These are phyloP conservation scores for Castanopsis chinensis DNA, from an alignment of 306 rosid genomes.

Conservation along the genomic window DNA sequence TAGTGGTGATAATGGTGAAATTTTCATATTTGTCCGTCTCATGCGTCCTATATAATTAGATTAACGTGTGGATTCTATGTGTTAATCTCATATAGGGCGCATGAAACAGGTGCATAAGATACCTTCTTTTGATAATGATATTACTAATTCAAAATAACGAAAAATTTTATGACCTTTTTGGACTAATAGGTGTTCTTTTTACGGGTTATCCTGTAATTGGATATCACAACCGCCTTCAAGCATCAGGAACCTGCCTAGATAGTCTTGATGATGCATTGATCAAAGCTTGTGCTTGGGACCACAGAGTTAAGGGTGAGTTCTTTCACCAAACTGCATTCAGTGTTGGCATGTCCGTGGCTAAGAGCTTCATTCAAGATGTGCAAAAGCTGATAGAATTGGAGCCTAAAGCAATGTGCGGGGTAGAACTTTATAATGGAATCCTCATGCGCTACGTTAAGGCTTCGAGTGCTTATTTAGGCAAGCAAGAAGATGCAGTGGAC, in stretches of 20 bases:
- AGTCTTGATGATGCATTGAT: conserved; percentile 30
- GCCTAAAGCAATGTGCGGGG: conserved; percentile 59
- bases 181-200: conserved; percentile 14
- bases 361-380: conserved; percentile 57
- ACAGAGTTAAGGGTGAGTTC: conserved; percentile 60
- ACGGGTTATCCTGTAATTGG: conserved; percentile 78
- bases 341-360: conserved; percentile 36
- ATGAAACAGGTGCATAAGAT: too few relatives aligned
- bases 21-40: too few relatives aligned
- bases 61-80: too few relatives aligned
- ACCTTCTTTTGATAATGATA: too few relatives aligned
- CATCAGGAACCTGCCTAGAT: conserved; percentile 72
- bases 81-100: too few relatives aligned
- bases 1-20: too few relatives aligned
- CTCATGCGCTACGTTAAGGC: conserved; percentile 68
- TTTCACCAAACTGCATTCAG: conserved; percentile 68
- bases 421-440: conserved; percentile 69
- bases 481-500: conserved; percentile 60
- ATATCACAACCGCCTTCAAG: conserved; percentile 49
- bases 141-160: not conserved
- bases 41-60: too few relatives aligned
- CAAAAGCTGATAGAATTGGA: conserved; percentile 51
- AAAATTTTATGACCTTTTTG: not conserved
- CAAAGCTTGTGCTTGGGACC: conserved; percentile 72
- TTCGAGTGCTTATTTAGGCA: conserved; percentile 71